Evolutionary conservation across 148 eudicot genomes (phyloP).

Genomic region (Vaccinium vitisidaea): DNA sequence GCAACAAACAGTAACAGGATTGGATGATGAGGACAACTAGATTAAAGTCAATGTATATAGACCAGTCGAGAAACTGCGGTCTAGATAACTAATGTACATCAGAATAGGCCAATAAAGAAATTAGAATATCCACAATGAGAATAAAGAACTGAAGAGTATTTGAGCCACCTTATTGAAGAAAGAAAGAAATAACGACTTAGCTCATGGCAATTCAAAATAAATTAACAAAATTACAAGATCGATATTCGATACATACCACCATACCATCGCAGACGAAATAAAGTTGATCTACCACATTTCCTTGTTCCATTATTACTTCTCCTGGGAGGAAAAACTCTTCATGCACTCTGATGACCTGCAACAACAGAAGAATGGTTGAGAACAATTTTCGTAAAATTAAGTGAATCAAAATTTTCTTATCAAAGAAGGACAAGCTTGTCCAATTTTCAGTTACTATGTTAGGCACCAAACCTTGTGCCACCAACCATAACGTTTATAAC

Average conservation of each 20-base stretch:
- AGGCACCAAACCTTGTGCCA: background rate
- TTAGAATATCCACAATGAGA: background rate
- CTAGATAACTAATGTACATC: background rate
- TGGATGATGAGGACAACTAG: background rate
- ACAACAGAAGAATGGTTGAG: conserved; percentile 1
- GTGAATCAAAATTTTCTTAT: background rate
- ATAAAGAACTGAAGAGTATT: background rate
- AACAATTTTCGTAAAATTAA: background rate
- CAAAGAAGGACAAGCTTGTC: conserved; percentile 1
- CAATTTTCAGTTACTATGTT: background rate
- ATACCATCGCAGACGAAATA: conserved; percentile 87
- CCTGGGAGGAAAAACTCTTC: conserved; percentile 98
- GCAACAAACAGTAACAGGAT: background rate
- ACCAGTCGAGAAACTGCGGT: background rate
- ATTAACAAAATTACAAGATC: background rate
- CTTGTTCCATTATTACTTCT: conserved; percentile 90
- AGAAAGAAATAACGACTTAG: background rate
- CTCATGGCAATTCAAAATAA: background rate
- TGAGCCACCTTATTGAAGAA: background rate
- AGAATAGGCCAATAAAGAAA: background rate
- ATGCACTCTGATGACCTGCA: conserved; percentile 72
- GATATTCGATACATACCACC: conserved; percentile 48
- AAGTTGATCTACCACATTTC: conserved; percentile 89
- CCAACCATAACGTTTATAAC: background rate
- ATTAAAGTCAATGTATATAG: background rate